These are phyloP conservation scores for Conticribra guillardii DNA, from an alignment of 108 stramenopile genomes.

Conservation along the genomic window DNA sequence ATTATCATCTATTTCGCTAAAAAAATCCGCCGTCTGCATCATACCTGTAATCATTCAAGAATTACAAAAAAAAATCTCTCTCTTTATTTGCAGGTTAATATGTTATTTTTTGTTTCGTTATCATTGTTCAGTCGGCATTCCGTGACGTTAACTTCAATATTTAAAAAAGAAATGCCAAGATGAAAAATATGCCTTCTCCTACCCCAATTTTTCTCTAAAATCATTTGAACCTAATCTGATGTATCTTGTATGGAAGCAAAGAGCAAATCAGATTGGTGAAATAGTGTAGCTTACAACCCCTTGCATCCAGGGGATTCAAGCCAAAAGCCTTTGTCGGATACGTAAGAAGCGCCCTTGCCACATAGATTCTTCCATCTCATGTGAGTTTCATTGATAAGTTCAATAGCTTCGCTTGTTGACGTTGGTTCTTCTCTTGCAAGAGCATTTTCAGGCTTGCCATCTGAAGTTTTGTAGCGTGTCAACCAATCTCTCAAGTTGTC, in stretches of 20 bases:
- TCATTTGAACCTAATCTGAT: neutral
- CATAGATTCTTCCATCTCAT: constrained; percentile 80
- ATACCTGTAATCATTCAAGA: too few species aligned
- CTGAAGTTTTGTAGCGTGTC: constrained; percentile 96
- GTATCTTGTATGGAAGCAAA: neutral
- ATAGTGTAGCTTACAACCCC: constrained; percentile 17
- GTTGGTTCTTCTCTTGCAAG: constrained; percentile 86
- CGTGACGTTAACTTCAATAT: too few species aligned
- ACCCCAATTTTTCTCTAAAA: too few species aligned
- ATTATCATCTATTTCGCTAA: too few species aligned
- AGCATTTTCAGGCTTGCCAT: constrained; percentile 93
- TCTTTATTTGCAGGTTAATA: too few species aligned
- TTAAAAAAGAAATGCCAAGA: too few species aligned
- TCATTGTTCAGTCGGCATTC: too few species aligned
- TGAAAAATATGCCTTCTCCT: too few species aligned
- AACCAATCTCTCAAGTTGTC: constrained; percentile 92
- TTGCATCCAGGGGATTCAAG: constrained; percentile 75
- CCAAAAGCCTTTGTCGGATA: constrained; percentile 74
- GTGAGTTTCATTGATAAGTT: constrained; percentile 81
- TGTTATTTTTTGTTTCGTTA: too few species aligned
- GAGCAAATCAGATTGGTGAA: neutral
- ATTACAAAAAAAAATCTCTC: too few species aligned
- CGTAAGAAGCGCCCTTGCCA: constrained; percentile 69
- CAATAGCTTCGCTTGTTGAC: constrained; percentile 66
- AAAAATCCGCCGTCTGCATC: too few species aligned